Percentiles rank a stretch among this genome's conserved stretches.
These are phyloP conservation scores for Dactylellina parvicollis DNA, from an alignment of 2,329 filamentous ascomycete species.

Conservation along the genomic window DNA sequence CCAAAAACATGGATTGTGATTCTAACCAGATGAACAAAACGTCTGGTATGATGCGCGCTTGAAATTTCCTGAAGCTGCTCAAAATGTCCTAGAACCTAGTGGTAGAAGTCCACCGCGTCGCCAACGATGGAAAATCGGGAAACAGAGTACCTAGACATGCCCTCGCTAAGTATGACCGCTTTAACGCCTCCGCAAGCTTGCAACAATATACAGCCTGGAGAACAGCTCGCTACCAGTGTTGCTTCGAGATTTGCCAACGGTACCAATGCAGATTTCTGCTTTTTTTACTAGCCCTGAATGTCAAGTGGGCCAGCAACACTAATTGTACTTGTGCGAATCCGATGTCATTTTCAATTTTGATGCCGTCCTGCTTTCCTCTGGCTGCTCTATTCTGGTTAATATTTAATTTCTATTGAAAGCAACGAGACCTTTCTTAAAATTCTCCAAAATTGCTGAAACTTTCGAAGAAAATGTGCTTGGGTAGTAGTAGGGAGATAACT, in stretches of 20 bases:
- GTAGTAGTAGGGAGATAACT: too few species aligned
- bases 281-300: slow-evolving; percentile 41
- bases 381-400: slow-evolving; percentile 13
- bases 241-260: slow-evolving; percentile 59
- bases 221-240: slow-evolving; percentile 59
- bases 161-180: slow-evolving; percentile 55
- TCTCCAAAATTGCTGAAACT: not conserved
- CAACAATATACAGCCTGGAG: slow-evolving; percentile 59
- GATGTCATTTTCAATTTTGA: slow-evolving; percentile 56
- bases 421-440: not conserved
- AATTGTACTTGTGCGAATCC: slow-evolving; percentile 56
- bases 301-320: slow-evolving; percentile 57
- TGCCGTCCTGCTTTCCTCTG: slow-evolving; percentile 14
- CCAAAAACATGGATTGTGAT: slow-evolving; percentile 56
- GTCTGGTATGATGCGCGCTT: slow-evolving; percentile 47
- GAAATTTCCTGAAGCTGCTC: slow-evolving; percentile 9
- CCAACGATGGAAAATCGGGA: slow-evolving; percentile 56
- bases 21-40: slow-evolving; percentile 41
- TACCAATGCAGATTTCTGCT: slow-evolving; percentile 53
- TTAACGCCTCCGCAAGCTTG: slow-evolving; percentile 55
- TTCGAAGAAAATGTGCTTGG: not conserved
- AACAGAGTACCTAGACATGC: slow-evolving; percentile 57
- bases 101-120: slow-evolving; percentile 56
- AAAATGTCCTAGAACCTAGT: slow-evolving; percentile 22
- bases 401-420: not conserved